A percentile compares a stretch with the other conserved stretches of the same genome.
phyloP scores from a whole-genome alignment of 768 basidiomycete species.

The Suillus occidentalis region DNA sequence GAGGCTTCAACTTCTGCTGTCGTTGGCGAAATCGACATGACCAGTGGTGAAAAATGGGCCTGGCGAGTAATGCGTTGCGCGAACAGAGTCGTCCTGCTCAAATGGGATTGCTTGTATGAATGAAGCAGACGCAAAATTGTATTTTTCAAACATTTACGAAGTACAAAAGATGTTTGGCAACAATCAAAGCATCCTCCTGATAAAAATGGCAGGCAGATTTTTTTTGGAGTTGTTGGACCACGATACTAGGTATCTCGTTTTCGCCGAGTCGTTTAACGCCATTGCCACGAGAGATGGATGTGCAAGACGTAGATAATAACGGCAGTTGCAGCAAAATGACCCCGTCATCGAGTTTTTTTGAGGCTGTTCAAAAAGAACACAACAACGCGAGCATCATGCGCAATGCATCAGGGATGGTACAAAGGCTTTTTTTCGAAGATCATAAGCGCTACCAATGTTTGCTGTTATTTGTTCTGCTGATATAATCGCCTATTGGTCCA shows the following conservation, averaged over 20 bases:
- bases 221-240: conserved; percentile 42
- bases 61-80: background rate
- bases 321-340: conserved; percentile 32
- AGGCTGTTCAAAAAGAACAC: background rate
- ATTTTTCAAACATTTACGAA: background rate
- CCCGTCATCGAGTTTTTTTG: background rate
- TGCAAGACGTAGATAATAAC: conserved; percentile 66
- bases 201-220: conserved; percentile 54
- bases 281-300: conserved; percentile 39
- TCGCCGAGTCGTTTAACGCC: conserved; percentile 75
- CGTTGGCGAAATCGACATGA: background rate
- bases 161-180: conserved; percentile 20
- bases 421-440: background rate
- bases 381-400: background rate
- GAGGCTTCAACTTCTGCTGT: background rate
- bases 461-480: conserved; percentile 2
- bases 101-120: background rate
- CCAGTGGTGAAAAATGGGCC: background rate
- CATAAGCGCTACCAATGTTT: background rate
- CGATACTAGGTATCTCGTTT: conserved; percentile 32
- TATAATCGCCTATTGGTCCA: conserved; percentile 1
- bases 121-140: background rate
- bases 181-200: conserved; percentile 35
- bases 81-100: background rate
- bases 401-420: background rate